Evolutionary conservation across 2,329 filamentous ascomycete species (phyloP).

Genomic region (Fusarium pseudonygamai): DNA sequence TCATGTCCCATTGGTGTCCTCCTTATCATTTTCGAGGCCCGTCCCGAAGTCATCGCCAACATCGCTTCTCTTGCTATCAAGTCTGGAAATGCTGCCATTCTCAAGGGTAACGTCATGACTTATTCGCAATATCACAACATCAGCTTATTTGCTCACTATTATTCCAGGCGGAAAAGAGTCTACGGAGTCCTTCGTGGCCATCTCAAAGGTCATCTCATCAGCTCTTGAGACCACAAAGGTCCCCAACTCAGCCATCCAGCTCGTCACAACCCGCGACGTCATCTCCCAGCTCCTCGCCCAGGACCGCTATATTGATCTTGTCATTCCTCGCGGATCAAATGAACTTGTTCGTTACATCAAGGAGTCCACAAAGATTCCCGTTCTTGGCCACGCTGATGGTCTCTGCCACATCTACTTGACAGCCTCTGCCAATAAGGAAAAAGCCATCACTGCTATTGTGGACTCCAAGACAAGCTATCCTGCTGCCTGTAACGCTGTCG

Average conservation of each 20-base stretch:
- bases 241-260: conserved; percentile 87
- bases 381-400: conserved; percentile 95
- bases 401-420: conserved; percentile 90
- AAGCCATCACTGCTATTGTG: conserved; percentile 80
- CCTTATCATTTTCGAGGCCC: conserved; percentile 97
- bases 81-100: conserved; percentile 94
- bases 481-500: conserved; percentile 93
- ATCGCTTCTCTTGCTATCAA: conserved; percentile 96
- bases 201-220: conserved; percentile 83
- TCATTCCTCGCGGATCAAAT: conserved; percentile 91
- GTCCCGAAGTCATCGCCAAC: conserved; percentile 97
- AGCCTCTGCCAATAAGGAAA: conserved; percentile 74
- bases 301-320: conserved; percentile 90
- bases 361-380: conserved; percentile 89
- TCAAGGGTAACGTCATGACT: conserved; percentile 76
- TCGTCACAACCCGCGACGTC: conserved; percentile 91
- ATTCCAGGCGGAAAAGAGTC: conserved; percentile 88
- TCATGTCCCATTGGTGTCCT: conserved; percentile 97
- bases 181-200: conserved; percentile 91
- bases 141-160: background rate
- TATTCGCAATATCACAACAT: no score
- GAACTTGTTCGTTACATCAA: conserved; percentile 93
- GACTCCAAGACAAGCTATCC: conserved; percentile 96
- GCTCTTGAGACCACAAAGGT: conserved; percentile 79
- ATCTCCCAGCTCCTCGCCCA: conserved; percentile 88